Percentiles rank a stretch among this genome's conserved stretches.
These are phyloP conservation scores for Didymella arachidicola DNA, from an alignment of 2,329 filamentous ascomycete genomes.

Conservation along the genomic window DNA sequence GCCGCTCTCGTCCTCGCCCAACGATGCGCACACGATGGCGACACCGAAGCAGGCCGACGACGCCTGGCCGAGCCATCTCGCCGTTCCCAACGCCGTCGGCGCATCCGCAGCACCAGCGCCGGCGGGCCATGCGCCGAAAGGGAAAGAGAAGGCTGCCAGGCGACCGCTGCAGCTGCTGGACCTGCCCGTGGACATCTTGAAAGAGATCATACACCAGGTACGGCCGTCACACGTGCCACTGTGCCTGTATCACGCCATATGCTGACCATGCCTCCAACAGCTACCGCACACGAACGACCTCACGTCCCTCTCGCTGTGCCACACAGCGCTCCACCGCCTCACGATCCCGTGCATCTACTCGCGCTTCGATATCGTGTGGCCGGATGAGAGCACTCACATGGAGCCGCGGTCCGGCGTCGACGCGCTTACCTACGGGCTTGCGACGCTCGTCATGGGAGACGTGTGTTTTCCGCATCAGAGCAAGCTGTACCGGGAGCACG, in stretches of 20 bases:
- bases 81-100: slow-evolving; percentile 11
- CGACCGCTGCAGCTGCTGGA: slow-evolving; percentile 73
- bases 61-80: background rate
- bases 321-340: slow-evolving; percentile 77
- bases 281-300: slow-evolving; percentile 83
- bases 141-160: slow-evolving; percentile 56
- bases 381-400: slow-evolving; percentile 70
- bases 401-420: slow-evolving; percentile 78
- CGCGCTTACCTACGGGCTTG: slow-evolving; percentile 81
- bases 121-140: slow-evolving; percentile 54
- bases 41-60: slow-evolving; percentile 16
- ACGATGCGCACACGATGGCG: slow-evolving; percentile 32
- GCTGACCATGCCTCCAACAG: slow-evolving; percentile 54
- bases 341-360: slow-evolving; percentile 83
- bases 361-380: slow-evolving; percentile 88
- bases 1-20: slow-evolving; percentile 17
- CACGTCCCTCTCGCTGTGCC: slow-evolving; percentile 77
- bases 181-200: slow-evolving; percentile 78
- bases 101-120: slow-evolving; percentile 30
- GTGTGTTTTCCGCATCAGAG: slow-evolving; percentile 64
- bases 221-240: slow-evolving; percentile 27
- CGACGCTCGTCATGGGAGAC: slow-evolving; percentile 78
- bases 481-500: slow-evolving; percentile 37
- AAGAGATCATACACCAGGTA: slow-evolving; percentile 81
- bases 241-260: background rate